A percentile compares a stretch with the other conserved stretches of the same genome.
These are phyloP conservation scores for Copromyces sp. DNA, from an alignment of 495 filamentous ascomycete genomes.

Conservation along the genomic window DNA sequence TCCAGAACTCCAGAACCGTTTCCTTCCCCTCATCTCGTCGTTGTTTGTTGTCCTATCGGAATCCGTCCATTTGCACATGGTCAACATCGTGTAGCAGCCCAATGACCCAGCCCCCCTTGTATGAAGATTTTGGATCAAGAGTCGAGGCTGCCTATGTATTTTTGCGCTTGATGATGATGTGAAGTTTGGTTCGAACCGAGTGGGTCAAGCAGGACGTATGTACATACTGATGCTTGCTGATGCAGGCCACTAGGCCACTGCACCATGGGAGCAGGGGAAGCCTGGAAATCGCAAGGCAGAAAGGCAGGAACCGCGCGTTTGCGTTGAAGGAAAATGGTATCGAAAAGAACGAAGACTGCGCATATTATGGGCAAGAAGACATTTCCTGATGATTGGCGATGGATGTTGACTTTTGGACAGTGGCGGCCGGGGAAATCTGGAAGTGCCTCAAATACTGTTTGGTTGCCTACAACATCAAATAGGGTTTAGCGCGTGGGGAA, in stretches of 20 bases:
- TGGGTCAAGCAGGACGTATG: neutral
- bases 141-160: neutral
- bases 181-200: neutral
- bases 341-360: neutral
- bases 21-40: neutral
- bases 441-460: neutral
- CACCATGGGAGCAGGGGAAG: neutral
- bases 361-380: neutral
- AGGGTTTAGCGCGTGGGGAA: neutral
- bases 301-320: neutral
- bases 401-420: neutral
- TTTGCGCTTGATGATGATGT: neutral
- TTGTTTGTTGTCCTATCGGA: neutral
- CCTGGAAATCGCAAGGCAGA: neutral
- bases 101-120: neutral
- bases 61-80: neutral
- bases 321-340: neutral
- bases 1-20: neutral
- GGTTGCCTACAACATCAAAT: neutral
- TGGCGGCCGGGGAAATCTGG: neutral
- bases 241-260: neutral
- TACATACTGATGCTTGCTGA: neutral
- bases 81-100: neutral
- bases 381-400: neutral
- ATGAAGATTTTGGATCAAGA: too few species aligned